Percentiles rank a stretch among this genome's conserved stretches.
Conservation (phyloP, 2,329 filamentous ascomycete species). For the Drechslerella coelobrocha region DNA sequence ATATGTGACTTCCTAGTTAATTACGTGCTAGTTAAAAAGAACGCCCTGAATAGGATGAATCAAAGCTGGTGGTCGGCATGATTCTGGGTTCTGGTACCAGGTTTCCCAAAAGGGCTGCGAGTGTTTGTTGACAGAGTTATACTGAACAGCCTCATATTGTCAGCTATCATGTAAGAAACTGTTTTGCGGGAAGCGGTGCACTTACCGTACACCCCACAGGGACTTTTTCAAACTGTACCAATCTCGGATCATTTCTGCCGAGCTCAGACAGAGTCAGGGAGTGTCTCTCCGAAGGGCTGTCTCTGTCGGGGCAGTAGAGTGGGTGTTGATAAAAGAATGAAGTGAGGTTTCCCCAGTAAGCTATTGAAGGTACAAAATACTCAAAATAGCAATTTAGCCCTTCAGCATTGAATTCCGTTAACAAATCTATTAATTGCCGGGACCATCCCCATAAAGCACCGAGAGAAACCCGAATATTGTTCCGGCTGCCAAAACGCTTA, state of each 20-base stretch:
- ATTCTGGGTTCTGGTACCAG: conserved; percentile 18
- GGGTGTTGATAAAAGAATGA: conserved; percentile 47
- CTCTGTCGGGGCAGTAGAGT: conserved; percentile 29
- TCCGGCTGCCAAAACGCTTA: conserved; percentile 15
- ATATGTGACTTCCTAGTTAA: too few species aligned
- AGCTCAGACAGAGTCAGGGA: conserved; percentile 15
- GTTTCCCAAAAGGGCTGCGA: conserved; percentile 37
- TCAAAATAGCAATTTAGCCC: conserved; percentile 41
- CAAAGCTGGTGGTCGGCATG: conserved; percentile 31
- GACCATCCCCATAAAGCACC: conserved; percentile 44
- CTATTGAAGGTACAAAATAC: conserved; percentile 35
- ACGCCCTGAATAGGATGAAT: conserved; percentile 36
- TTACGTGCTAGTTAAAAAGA: conserved; percentile 9
- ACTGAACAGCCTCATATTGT: too few species aligned
- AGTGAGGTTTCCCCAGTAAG: conserved; percentile 27
- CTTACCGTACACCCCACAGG: conserved; percentile 38
- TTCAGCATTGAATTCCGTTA: conserved; percentile 20
- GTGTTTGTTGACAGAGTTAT: conserved; percentile 31
- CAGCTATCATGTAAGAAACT: too few species aligned
- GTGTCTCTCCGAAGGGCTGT: conserved; percentile 4
- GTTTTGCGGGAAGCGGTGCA: not conserved
- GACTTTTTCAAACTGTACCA: conserved; percentile 19
- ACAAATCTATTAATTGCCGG: conserved; percentile 21
- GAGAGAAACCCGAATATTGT: conserved; percentile 10
- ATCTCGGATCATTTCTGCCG: conserved; percentile 35